Base-by-base conservation (phyloP, 441 rosid species). In the Pelargonium cotyledonis region DNA sequence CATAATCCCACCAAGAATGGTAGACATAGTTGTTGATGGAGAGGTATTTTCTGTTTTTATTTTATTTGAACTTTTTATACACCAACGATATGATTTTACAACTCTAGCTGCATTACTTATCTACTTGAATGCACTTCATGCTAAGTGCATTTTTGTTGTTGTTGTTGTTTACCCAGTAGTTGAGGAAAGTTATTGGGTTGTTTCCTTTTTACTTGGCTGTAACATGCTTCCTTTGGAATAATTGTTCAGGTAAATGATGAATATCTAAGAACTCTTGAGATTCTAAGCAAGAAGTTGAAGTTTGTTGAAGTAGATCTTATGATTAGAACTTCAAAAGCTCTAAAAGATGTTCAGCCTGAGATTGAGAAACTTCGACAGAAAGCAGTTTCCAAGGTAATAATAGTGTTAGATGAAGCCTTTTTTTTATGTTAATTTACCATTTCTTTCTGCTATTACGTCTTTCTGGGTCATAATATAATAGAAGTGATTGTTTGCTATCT, bases 301-400 rank as follows among this genome's bases (percentile, higher is more conserved):
- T 91, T 85, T 74, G 85, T 88, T 72, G 94, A 87, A 76, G 89
- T 76, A 72, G 98, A 95, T 84, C 83, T 81, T 29, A 85, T 83
- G 80, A 90, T 89, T 65, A 95, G 85, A 79, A 81, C 85, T 72
- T 88, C 99, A 64, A 89, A 89, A 82, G 96, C 98, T 60, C 84
- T 95, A 63, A 92, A 88, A 84, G 99, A 95, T 79, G 96, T 95
- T 71, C 92, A 90, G 71, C 99, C 97, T 23, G 99, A 95, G 84
- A 98, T 95, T 71, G 98, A 92, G 81, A 95, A 91, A 82, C 92
- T 95, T 46, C 82, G 98, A 74, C 98, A 90, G 76, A 95, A 90
- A 82, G 96, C 98, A 68, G 88, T 95, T 78, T 85, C 98, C 23
- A 95, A 92, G 98, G 99, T 95, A 67, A 65, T 73, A 73, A 53